Evolutionary conservation across 1,139 yeast species (phyloP).

Genomic region (Trichomonascaceae sp.): DNA sequence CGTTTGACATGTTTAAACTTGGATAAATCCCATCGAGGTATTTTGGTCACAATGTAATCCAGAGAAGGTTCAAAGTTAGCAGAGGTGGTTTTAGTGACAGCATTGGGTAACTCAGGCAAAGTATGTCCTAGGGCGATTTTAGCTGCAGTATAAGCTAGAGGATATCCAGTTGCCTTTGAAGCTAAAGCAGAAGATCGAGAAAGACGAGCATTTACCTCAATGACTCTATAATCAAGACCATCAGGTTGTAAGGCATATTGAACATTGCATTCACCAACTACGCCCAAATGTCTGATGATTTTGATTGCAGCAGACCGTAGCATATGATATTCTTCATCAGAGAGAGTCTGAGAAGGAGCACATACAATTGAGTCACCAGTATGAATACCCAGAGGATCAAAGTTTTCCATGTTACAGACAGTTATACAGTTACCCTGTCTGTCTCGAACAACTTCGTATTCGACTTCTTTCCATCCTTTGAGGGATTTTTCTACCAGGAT

Average conservation of each 20-base stretch:
- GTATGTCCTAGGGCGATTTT: constrained; percentile 93
- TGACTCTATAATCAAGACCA: constrained; percentile 90
- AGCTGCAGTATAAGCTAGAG: constrained; percentile 97
- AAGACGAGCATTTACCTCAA: constrained; percentile 95
- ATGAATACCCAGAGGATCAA: constrained; percentile 96
- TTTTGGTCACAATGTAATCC: constrained; percentile 94
- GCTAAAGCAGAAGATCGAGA: constrained; percentile 98
- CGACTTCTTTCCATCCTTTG: constrained; percentile 99
- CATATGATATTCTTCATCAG: constrained; percentile 98
- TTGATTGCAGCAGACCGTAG: constrained; percentile 95
- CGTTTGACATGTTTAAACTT: constrained; percentile 93
- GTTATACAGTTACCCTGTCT: constrained; percentile 95
- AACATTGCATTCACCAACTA: constrained; percentile 98
- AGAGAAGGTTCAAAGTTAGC: constrained; percentile 97
- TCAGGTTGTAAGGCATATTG: constrained; percentile 96
- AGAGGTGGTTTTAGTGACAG: constrained; percentile 91
- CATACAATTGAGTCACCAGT: constrained; percentile 99
- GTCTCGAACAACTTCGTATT: constrained; percentile 97
- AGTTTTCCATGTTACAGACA: constrained; percentile 98
- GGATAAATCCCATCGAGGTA: constrained; percentile 96
- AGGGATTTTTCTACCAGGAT: constrained; percentile 92
- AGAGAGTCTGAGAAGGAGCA: constrained; percentile 95
- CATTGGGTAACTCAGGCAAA: constrained; percentile 90
- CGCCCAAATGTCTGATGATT: constrained; percentile 95
- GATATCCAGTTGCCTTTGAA: constrained; percentile 97